Evolutionary conservation across 805 yeast genomes (phyloP).

Genomic region (Candida pseudoglaebosa): DNA sequence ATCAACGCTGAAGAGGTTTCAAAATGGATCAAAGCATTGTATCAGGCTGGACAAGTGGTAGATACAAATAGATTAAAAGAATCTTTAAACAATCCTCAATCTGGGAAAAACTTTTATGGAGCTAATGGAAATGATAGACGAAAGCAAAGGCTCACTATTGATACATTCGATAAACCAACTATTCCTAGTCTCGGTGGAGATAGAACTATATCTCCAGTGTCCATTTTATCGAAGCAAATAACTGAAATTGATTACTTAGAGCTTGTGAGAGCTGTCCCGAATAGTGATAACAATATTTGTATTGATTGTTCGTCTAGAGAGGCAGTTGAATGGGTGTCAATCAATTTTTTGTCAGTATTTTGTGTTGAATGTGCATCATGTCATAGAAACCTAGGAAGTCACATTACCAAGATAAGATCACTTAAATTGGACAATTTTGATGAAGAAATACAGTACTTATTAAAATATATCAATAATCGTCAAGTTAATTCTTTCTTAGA

Average conservation of each 20-base stretch:
- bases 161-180: slow-evolving; percentile 13
- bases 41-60: slow-evolving; percentile 51
- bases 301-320: slow-evolving; percentile 72
- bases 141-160: slow-evolving; percentile 6
- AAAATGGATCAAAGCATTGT: slow-evolving; percentile 64
- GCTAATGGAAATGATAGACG: background rate
- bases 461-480: slow-evolving; percentile 51
- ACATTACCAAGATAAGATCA: slow-evolving; percentile 73
- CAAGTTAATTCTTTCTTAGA: slow-evolving; percentile 62
- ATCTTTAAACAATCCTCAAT: slow-evolving; percentile 7
- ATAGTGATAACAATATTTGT: slow-evolving; percentile 60
- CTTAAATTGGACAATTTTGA: slow-evolving; percentile 69
- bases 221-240: slow-evolving; percentile 22
- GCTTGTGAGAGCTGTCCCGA: slow-evolving; percentile 36
- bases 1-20: slow-evolving; percentile 62
- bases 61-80: slow-evolving; percentile 17
- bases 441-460: slow-evolving; percentile 53
- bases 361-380: slow-evolving; percentile 86
- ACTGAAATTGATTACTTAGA: slow-evolving; percentile 23
- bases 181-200: slow-evolving; percentile 10
- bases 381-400: slow-evolving; percentile 85
- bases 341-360: slow-evolving; percentile 64
- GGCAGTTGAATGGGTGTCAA: slow-evolving; percentile 83
- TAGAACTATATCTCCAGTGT: slow-evolving; percentile 27
- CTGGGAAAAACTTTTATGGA: background rate